Base-by-base conservation (phyloP, 768 basidiomycete genomes). In the Zangia roseola region DNA sequence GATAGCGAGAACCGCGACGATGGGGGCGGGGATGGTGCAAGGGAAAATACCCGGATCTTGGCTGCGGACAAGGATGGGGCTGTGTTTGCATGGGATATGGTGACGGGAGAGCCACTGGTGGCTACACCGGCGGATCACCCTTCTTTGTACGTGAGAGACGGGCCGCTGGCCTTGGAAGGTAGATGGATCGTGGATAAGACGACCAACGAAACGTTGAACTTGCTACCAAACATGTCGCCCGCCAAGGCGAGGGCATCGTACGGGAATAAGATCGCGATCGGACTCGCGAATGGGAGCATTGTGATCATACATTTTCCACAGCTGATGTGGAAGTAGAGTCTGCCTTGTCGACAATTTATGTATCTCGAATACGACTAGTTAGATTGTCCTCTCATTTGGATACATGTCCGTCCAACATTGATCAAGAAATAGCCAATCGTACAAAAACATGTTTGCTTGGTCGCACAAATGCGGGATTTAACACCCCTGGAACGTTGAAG, bases 221-320 rank as follows among this genome's bases (percentile, higher is more conserved):
- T 67, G 37, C 43, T 66, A 45, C 65, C 65, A 1, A 66, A 66
- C 13, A 66, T 66, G 65, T 59, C 65, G 16, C 61, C 57, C 1
- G 52, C 59, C 24, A 66, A 30, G 16, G 59, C 50, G 23, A 47
- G 57, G 34, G 55, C 59, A 19, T 66, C 64, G 10, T 35, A 47
- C 7, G 54, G 53, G n/a, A 44, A 58, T 25, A 57, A 25, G 13
- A 53, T 68, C 33, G 65, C 52, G 34, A 57, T 66, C 28, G 65
- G 65, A 17, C 40, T 66, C 37, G 64, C 57, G 13, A 66, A 63
- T 13, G 65, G 65, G 45, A 53, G 64, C 16, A 54, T 66, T 14
- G 55, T 66, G n/a, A 55, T 66, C 20, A 0, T 66, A 43, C 52
- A 33, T 2, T 67, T 66, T 52, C 65, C 63, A 44, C 25, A 16